Conservation (phyloP, 169 alveolate genomes). For the Plasmodium ovale region DNA sequence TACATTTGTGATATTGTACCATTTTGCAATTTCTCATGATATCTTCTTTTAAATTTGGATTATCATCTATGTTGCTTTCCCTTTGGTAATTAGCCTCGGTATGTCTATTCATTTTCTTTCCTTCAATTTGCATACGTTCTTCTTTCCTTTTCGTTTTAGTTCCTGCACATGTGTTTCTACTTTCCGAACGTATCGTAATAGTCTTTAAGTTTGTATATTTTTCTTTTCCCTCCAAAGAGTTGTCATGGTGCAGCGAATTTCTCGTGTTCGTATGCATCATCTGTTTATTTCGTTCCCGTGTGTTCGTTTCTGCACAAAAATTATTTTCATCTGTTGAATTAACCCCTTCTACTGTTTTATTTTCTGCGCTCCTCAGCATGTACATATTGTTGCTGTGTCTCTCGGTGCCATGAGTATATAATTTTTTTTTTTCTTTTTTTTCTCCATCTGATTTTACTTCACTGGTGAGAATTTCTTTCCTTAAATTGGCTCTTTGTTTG, state of each 20-base stretch:
- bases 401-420: no score
- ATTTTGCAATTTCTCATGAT: not conserved
- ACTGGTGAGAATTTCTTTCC: no score
- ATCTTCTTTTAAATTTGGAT: not conserved
- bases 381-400: no score
- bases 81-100: not conserved
- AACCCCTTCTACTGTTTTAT: no score
- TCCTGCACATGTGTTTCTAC: not conserved
- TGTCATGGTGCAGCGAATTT: not conserved
- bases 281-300: not conserved
- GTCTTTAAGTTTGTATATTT: conserved; percentile 29
- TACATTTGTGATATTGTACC: conserved; percentile 9
- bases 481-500: no score
- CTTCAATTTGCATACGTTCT: not conserved
- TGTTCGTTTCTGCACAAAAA: no score
- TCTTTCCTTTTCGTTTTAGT: not conserved
- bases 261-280: not conserved
- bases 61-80: no score
- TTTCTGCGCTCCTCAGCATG: no score
- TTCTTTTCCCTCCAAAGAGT: not conserved
- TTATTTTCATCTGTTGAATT: no score
- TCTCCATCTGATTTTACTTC: no score
- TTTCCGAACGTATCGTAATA: conserved; percentile 34
- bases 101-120: not conserved
- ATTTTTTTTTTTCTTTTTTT: no score